Base-by-base conservation (phyloP, 1,139 yeast genomes). In the Geotrichum europaeum region DNA sequence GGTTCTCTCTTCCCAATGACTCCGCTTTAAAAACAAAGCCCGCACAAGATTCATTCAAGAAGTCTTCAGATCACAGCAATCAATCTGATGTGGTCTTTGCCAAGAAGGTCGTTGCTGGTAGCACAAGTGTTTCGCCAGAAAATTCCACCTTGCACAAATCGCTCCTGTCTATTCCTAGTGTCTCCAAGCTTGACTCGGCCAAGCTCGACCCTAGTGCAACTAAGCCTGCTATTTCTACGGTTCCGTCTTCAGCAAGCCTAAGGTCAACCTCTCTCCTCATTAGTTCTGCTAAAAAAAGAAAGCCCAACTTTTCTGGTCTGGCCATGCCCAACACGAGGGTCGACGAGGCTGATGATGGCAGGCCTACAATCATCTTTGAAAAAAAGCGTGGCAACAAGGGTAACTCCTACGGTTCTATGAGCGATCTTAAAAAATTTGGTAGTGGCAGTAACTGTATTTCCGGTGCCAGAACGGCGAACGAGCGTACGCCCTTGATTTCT, bases 241-340 rank as follows among this genome's bases (percentile, higher is more conserved):
- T 13, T n/a, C 20, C 47, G 13, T 40, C 47, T 40, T 40, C 47
- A 7, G 6, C 47, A 7, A 40, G 47, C 18, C 47, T 40, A 18
- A 40, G 5, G 20, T 15, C 47, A 7, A 18, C 18, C 47, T 4
- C 20, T 40, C 4, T n/a, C 3, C 18, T 18, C 9, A 18, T 22
- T n/a, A n/a, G 25, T 10, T 28, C 32, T 49, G 51, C 32, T 28
- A 63, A 45, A 66, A 65, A 45, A 62, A 63, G 49, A 55, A 72
- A 64, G 60, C 95, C 96, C 0, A 85, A 86, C 60, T 90, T 90
- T 69, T 83, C 89, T 51, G 88, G 96, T 1, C 85, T 84, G 57
- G 86, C 90, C 55, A 81, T 89, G 59, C 96, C 96, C 1, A 81
- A 84, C 61, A 84, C 96, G 0, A 84, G 81, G 65, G 81, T 89